Percentiles rank a stretch among this genome's conserved stretches.
Evolutionary conservation across 306 rosid genomes (phyloP).

Genomic region (Cajanus cajan): DNA sequence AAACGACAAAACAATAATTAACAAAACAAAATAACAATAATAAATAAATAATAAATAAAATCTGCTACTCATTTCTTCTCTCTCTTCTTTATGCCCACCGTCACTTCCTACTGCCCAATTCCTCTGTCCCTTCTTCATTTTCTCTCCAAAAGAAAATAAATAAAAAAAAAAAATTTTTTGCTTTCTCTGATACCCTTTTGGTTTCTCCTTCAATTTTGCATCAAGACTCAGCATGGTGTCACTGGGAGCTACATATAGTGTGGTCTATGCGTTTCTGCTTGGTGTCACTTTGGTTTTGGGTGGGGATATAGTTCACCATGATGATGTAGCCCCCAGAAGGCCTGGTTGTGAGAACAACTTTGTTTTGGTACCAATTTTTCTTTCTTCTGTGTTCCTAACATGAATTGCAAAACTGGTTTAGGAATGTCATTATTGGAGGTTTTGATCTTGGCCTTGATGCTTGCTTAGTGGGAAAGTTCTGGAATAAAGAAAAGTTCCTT

Average conservation of each 20-base stretch:
- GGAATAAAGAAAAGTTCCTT: neutral
- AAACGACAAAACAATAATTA: conserved; percentile 37
- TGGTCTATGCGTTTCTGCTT: conserved; percentile 41
- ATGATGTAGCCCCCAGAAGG: conserved; percentile 67
- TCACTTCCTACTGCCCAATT: conserved; percentile 15
- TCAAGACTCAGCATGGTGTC: conserved; percentile 48
- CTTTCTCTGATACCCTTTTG: conserved; percentile 19
- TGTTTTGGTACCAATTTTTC: conserved; percentile 69
- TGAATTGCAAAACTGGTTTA: neutral
- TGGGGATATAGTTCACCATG: conserved; percentile 94
- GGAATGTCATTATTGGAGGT: neutral
- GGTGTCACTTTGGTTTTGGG: conserved; percentile 50
- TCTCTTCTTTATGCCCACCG: conserved; percentile 32
- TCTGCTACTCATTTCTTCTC: conserved; percentile 9
- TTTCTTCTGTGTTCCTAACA: neutral
- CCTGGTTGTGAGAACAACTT: conserved; percentile 93
- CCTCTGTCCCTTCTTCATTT: conserved; percentile 32
- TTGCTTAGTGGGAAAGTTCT: conserved; percentile 31
- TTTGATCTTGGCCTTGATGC: conserved; percentile 29
- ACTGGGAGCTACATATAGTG: conserved; percentile 35
- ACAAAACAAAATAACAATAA: conserved; percentile 17
- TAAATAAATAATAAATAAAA: neutral
- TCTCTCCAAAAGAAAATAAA: neutral
- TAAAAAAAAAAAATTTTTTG: neutral
- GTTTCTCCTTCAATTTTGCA: conserved; percentile 7